Evolutionary conservation across 2,329 filamentous ascomycete species (phyloP).

Genomic region (Diplodia corticola): DNA sequence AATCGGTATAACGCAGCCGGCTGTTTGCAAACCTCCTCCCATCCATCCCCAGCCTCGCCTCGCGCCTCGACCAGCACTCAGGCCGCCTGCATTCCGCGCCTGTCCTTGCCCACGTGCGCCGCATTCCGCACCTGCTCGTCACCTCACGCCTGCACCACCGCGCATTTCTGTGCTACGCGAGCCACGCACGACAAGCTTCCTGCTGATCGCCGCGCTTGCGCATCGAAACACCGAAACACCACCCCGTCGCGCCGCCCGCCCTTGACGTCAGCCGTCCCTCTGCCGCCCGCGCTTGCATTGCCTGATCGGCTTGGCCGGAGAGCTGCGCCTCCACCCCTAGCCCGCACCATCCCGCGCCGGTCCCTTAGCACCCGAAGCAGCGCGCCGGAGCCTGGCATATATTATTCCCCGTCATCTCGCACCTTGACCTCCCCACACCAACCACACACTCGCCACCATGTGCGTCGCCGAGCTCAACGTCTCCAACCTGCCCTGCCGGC

Average conservation of each 20-base stretch:
- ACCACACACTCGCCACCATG: slow-evolving; percentile 35
- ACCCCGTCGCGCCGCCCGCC: slow-evolving; percentile 11
- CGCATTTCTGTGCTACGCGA: slow-evolving; percentile 15
- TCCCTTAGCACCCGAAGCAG: neutral
- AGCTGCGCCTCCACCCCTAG: slow-evolving; percentile 2
- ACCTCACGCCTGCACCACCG: neutral
- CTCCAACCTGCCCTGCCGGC: slow-evolving; percentile 47
- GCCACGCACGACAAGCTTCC: slow-evolving; percentile 17
- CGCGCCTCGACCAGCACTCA: neutral
- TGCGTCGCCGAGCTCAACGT: slow-evolving; percentile 54
- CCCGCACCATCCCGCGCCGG: neutral
- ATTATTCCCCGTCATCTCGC: neutral
- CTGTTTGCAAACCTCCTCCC: neutral
- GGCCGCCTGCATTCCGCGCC: neutral
- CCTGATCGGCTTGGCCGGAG: neutral
- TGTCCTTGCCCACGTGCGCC: slow-evolving; percentile 4
- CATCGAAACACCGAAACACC: slow-evolving; percentile 10
- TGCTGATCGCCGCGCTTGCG: neutral
- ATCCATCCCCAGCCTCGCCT: neutral
- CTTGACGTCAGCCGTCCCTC: slow-evolving; percentile 22
- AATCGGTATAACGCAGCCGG: neutral
- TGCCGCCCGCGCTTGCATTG: neutral
- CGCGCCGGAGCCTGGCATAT: neutral
- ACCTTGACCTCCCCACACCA: neutral
- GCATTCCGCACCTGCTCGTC: slow-evolving; percentile 8